Percentiles rank a stretch among this genome's conserved stretches.
Conservation (phyloP, 164 flowering plant genomes). For the Litsea cubeba region DNA sequence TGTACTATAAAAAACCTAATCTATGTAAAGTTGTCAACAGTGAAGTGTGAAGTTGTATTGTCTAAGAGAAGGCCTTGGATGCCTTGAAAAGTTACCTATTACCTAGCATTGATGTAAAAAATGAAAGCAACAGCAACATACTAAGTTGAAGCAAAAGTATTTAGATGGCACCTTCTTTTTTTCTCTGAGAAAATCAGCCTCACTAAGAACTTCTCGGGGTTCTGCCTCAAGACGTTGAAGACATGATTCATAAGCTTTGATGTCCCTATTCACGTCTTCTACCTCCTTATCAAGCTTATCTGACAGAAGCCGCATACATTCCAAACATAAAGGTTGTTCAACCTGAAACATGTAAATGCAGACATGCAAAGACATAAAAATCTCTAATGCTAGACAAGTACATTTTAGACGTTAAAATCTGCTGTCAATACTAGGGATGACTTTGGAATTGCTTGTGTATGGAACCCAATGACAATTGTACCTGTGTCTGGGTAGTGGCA, state of each 20-base stretch:
- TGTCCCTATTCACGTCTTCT: slow-evolving; percentile 92
- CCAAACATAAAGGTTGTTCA: slow-evolving; percentile 95
- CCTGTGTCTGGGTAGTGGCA: slow-evolving; percentile 86
- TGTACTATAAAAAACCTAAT: no score
- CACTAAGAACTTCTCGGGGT: slow-evolving; percentile 70
- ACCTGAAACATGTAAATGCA: slow-evolving; percentile 48
- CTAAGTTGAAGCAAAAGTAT: not conserved
- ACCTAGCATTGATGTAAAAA: not conserved
- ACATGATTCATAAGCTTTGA: slow-evolving; percentile 93
- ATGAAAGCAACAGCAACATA: not conserved
- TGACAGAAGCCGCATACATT: slow-evolving; percentile 90
- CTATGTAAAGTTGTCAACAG: no score
- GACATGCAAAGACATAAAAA: not conserved
- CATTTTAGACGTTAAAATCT: no score
- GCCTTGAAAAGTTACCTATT: not conserved
- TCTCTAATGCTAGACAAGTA: not conserved
- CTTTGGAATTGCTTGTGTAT: not conserved
- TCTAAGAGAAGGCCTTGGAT: no score
- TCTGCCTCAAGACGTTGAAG: slow-evolving; percentile 84
- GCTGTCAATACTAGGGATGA: not conserved
- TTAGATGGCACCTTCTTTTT: slow-evolving; percentile 63
- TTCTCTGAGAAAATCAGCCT: slow-evolving; percentile 84
- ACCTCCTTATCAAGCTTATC: slow-evolving; percentile 98
- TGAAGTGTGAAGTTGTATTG: no score
- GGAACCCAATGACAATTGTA: slow-evolving; percentile 10